phyloP scores from a whole-genome alignment of 2,329 filamentous ascomycete species.

The Sclerotinia borealis region DNA sequence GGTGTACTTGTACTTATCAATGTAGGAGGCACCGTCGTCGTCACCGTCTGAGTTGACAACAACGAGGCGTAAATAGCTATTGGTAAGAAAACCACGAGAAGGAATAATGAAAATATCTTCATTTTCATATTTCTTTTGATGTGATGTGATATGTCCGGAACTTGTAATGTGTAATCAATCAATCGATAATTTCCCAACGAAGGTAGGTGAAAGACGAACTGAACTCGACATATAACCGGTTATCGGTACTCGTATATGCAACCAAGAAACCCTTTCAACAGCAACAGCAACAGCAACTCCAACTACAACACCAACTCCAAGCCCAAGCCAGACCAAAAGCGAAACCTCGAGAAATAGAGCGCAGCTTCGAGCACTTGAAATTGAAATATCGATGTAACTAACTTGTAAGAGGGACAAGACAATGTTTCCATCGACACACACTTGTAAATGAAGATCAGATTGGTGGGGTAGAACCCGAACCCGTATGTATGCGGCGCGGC shows the following conservation, averaged over 20 bases:
- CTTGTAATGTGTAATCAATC: background rate
- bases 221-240: no score
- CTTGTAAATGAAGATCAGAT: background rate
- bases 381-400: background rate
- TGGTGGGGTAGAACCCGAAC: background rate
- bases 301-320: no score
- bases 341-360: background rate
- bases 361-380: background rate
- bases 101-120: background rate
- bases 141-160: no score
- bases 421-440: background rate
- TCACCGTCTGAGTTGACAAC: background rate
- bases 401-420: background rate
- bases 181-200: no score
- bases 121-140: background rate
- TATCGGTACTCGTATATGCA: no score
- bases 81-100: background rate
- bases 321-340: no score
- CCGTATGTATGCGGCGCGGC: background rate
- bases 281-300: no score
- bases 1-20: background rate
- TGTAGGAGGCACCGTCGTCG: background rate
- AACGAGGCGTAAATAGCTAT: background rate
- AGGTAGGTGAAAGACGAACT: no score
- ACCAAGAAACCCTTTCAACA: background rate